phyloP scores from a whole-genome alignment of 768 basidiomycete species.

The Psilocybe cubensis region DNA sequence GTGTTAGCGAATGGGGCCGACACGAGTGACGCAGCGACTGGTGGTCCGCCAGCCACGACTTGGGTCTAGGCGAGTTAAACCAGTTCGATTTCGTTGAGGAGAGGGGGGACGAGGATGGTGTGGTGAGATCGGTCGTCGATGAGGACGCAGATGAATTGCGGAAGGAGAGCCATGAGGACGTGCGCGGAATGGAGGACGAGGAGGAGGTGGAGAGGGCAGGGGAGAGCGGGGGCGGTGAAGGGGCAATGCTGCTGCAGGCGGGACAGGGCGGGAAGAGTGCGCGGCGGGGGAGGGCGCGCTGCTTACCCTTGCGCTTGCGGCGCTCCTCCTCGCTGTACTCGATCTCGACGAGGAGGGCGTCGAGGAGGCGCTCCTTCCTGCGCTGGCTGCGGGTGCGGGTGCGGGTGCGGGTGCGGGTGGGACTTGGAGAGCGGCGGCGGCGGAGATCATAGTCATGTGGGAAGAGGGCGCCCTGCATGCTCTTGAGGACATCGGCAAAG shows the following conservation, averaged over 20 bases:
- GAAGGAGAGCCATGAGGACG: conserved; percentile 34
- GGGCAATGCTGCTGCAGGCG: conserved; percentile 20
- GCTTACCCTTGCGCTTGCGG: conserved; percentile 39
- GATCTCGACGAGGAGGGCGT: conserved; percentile 45
- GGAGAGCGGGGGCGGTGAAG: conserved; percentile 25
- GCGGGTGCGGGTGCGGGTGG: conserved; percentile 22
- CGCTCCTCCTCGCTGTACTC: conserved; percentile 45
- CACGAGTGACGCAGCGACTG: conserved; percentile 34
- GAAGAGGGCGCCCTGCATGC: conserved; percentile 65
- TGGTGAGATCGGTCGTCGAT: conserved; percentile 38
- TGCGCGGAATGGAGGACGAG: conserved; percentile 27
- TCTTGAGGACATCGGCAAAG: conserved; percentile 58
- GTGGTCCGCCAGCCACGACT: conserved; percentile 19
- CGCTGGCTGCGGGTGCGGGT: conserved; percentile 23
- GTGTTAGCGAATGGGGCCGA: conserved; percentile 36
- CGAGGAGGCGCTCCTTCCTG: conserved; percentile 40
- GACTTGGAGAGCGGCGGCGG: conserved; percentile 11
- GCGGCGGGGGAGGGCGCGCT: conserved; percentile 22
- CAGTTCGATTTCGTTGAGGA: conserved; percentile 28
- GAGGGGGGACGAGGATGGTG: conserved; percentile 37
- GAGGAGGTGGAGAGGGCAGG: conserved; percentile 23
- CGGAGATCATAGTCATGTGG: conserved; percentile 39
- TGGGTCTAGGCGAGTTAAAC: conserved; percentile 27
- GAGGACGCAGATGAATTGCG: conserved; percentile 30
- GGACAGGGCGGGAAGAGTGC: conserved; percentile 20